These are phyloP conservation scores for Backusella liffmaniae DNA, from an alignment of 192 early-diverging fungal species.

Conservation along the genomic window DNA sequence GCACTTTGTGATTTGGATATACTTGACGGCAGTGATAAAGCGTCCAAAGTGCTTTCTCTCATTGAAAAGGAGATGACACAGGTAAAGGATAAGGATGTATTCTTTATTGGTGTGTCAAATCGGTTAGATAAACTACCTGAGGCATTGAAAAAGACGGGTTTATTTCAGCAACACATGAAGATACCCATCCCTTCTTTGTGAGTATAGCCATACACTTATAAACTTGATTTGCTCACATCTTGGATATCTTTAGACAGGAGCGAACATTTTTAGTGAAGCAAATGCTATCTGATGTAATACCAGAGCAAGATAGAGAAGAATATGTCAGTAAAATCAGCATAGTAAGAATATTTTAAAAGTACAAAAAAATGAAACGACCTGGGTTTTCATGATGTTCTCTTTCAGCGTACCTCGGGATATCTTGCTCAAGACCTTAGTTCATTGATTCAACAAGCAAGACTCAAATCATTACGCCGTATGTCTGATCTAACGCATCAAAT, in stretches of 20 bases:
- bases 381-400: neutral
- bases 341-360: neutral
- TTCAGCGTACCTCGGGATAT: constrained; percentile 62
- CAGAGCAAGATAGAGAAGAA: constrained; percentile 20
- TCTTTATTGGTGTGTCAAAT: constrained; percentile 22
- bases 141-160: constrained; percentile 17
- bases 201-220: neutral
- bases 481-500: neutral
- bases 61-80: neutral
- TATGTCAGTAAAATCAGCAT: constrained; percentile 8
- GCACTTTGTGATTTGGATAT: constrained; percentile 52
- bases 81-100: constrained; percentile 6
- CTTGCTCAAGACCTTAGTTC: constrained; percentile 51
- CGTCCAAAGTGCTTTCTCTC: neutral
- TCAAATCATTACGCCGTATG: constrained; percentile 28
- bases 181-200: constrained; percentile 30
- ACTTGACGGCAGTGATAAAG: constrained; percentile 42
- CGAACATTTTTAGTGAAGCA: constrained; percentile 25
- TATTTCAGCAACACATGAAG: constrained; percentile 30
- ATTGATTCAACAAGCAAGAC: constrained; percentile 38
- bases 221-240: neutral
- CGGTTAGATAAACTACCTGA: constrained; percentile 13
- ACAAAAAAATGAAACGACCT: neutral
- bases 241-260: constrained; percentile 7
- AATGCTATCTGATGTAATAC: constrained; percentile 25